These are phyloP conservation scores for Tardiomyces depauwii DNA, from an alignment of 1,139 yeast genomes.

Conservation along the genomic window DNA sequence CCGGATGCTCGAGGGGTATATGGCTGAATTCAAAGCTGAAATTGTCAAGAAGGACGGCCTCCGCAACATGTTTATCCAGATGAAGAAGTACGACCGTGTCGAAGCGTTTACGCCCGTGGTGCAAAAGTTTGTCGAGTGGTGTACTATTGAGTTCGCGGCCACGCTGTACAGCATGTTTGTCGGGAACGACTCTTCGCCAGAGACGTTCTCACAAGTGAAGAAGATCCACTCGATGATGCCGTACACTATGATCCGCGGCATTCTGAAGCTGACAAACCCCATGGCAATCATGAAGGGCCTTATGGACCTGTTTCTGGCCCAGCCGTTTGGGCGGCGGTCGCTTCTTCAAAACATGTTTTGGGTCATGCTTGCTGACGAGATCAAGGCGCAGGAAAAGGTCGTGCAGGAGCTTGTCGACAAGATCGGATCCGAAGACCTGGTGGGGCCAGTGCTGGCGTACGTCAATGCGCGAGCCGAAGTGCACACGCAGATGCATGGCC, in stretches of 20 bases:
- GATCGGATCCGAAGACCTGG: constrained; percentile 13
- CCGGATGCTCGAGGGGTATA: constrained; percentile 36
- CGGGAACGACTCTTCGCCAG: constrained; percentile 71
- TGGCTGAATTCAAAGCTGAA: constrained; percentile 42
- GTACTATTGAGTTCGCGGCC: constrained; percentile 72
- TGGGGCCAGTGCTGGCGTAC: constrained; percentile 13
- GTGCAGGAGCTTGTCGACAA: constrained; percentile 36
- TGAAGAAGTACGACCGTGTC: constrained; percentile 44
- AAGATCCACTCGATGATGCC: constrained; percentile 70
- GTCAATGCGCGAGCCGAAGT: constrained; percentile 10
- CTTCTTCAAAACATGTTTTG: constrained; percentile 63
- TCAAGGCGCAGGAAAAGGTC: constrained; percentile 51
- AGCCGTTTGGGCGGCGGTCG: constrained; percentile 61
- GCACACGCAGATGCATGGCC: constrained; percentile 4
- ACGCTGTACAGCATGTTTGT: constrained; percentile 69
- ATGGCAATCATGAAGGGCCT: constrained; percentile 67
- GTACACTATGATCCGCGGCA: constrained; percentile 60
- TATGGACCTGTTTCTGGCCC: constrained; percentile 69
- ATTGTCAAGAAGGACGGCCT: constrained; percentile 41
- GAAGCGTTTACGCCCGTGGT: constrained; percentile 57
- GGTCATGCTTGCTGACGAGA: constrained; percentile 67
- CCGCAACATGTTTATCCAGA: constrained; percentile 46
- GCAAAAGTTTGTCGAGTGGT: constrained; percentile 66
- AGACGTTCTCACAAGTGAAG: constrained; percentile 54
- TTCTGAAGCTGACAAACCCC: constrained; percentile 75